phyloP scores from a whole-genome alignment of 768 basidiomycete genomes.

The Leccinum subtestaceum region DNA sequence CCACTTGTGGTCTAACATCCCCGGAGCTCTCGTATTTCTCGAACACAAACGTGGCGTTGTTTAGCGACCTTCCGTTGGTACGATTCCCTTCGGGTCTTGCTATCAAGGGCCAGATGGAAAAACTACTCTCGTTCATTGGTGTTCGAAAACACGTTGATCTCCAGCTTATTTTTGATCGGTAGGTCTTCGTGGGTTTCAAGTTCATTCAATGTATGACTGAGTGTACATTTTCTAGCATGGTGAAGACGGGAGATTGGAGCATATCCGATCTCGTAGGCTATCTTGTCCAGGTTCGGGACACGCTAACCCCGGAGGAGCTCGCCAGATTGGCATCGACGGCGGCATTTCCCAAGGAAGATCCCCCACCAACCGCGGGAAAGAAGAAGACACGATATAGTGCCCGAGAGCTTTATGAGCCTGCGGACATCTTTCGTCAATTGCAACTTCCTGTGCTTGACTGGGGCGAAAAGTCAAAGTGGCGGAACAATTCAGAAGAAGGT shows the following conservation, averaged over 20 bases:
- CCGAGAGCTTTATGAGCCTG: conserved; percentile 81
- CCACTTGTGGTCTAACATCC: conserved; percentile 51
- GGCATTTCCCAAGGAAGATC: conserved; percentile 69
- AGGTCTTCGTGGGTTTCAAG: conserved; percentile 9
- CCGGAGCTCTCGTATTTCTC: conserved; percentile 81
- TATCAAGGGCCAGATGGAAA: conserved; percentile 73
- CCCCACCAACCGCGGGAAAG: conserved; percentile 21
- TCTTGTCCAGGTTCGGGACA: conserved; percentile 75
- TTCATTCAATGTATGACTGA: conserved; percentile 1
- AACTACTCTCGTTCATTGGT: conserved; percentile 67
- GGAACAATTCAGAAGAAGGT: conserved; percentile 84
- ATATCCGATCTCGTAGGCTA: conserved; percentile 84
- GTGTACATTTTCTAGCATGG: conserved; percentile 52
- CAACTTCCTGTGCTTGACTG: conserved; percentile 85
- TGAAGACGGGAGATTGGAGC: conserved; percentile 88
- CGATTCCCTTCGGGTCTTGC: conserved; percentile 58
- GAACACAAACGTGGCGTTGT: conserved; percentile 68
- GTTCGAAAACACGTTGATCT: conserved; percentile 91
- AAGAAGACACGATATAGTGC: conserved; percentile 57
- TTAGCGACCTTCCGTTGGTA: conserved; percentile 85
- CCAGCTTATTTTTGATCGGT: conserved; percentile 91
- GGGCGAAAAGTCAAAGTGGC: conserved; percentile 79
- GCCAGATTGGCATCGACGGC: conserved; percentile 58
- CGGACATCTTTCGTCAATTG: conserved; percentile 65
- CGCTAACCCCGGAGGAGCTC: conserved; percentile 55